Base-by-base conservation (phyloP, 2,329 filamentous ascomycete species). In the Hypoxylon sp. region DNA sequence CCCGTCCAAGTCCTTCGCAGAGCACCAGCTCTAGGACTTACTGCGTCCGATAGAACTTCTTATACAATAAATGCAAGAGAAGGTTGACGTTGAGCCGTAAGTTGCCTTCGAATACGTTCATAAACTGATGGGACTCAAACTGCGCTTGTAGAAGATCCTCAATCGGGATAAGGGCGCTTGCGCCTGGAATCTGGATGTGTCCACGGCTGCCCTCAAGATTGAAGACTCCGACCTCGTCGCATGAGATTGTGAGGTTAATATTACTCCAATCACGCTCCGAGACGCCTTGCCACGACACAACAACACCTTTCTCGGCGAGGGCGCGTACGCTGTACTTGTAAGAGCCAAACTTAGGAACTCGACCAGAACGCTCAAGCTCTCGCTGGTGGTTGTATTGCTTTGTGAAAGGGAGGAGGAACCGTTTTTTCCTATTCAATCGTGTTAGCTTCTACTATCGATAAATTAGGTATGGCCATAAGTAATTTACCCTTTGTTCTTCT, bases 301-400 rank as follows among this genome's bases (percentile, higher is more conserved):
- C 85, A 5, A 98, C 96, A 59, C 96, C 96, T 83, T 97, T 98
- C 78, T 98, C 95, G 1, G 91, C 91, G 6, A 99, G 88, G 54
- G 92, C 91, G 57, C 94, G 91, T 3, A 94, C 94, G 60, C 92
- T 95, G 84, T 99, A 99, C 84, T 98, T 98, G 89, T 92, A 99
- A 39, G 93, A 97, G 70, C 97, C 96, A 78, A 99, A 99, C 79
- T 97, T 97, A 80, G 97, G 97, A 59, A 97, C 93, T 54, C 95
- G 93, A 29, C 96, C 96, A 6, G 92, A 92, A 65, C 94, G 92
- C 78, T 98, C 94, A 33, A 99, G 90, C 82, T 99, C 96, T 72
- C 94, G 91, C 83, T 98, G 94, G 81, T 99, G 96, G 81, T 98
- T 97, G 88, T 97, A 99, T 81, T 99, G 96, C 78, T 97, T 97